phyloP scores from a whole-genome alignment of 2,329 filamentous ascomycete species.

The Aspergillus fumigatiaffinis region DNA sequence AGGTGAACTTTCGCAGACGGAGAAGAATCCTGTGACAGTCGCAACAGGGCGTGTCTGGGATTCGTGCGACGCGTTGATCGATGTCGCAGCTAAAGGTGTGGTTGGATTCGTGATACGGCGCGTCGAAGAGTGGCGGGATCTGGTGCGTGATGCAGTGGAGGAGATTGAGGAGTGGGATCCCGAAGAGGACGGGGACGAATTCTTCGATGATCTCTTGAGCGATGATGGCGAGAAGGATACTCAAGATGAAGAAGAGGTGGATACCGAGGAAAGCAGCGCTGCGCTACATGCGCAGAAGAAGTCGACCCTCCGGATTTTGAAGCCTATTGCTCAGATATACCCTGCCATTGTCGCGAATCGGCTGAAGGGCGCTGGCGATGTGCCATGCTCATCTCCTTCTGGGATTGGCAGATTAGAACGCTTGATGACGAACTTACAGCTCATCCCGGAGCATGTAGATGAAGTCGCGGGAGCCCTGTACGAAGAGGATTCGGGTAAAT shows the following conservation, averaged over 20 bases:
- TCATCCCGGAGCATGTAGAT: conserved; percentile 41
- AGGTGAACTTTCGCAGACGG: conserved; percentile 21
- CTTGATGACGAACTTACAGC: conserved; percentile 30
- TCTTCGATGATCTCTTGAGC: conserved; percentile 37
- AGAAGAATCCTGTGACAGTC: conserved; percentile 55
- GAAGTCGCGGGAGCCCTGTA: conserved; percentile 46
- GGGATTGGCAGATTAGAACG: conserved; percentile 31
- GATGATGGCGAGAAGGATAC: conserved; percentile 24
- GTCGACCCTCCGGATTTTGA: conserved; percentile 39
- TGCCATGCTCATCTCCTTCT: conserved; percentile 11
- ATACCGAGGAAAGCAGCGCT: conserved; percentile 27
- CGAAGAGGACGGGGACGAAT: conserved; percentile 61
- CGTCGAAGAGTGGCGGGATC: conserved; percentile 68
- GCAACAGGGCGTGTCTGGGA: conserved; percentile 79
- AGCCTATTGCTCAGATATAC: conserved; percentile 41
- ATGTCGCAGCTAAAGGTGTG: conserved; percentile 63
- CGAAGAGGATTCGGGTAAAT: conserved; percentile 36
- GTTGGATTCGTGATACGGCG: conserved; percentile 66
- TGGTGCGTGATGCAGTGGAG: conserved; percentile 75
- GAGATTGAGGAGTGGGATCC: conserved; percentile 88
- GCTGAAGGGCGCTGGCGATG: conserved; percentile 31
- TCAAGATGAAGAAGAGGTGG: conserved; percentile 15
- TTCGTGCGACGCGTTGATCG: conserved; percentile 69
- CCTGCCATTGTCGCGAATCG: conserved; percentile 41
- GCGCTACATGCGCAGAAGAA: conserved; percentile 40